Conservation (phyloP, 768 basidiomycete genomes). For the Leccinellum rugosiceps region DNA sequence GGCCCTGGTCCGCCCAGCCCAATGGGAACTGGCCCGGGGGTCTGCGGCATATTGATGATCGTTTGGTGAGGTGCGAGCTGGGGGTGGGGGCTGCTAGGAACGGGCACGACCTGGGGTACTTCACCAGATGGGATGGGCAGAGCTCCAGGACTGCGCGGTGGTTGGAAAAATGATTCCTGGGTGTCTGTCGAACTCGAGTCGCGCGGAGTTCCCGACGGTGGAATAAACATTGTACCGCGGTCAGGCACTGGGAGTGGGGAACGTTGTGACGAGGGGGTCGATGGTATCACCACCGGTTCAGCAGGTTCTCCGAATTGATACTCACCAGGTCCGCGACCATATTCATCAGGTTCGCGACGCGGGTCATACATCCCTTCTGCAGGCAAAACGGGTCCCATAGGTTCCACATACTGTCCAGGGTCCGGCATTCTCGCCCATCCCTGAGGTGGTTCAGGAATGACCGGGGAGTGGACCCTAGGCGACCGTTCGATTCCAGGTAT, state of each 20-base stretch:
- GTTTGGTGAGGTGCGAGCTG: conserved; percentile 1
- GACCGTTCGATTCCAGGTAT: conserved; percentile 15
- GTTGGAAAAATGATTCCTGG: conserved; percentile 20
- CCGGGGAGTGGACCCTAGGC: conserved; percentile 14
- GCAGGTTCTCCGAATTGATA: conserved; percentile 9
- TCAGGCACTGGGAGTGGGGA: conserved; percentile 21
- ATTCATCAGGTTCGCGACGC: background rate
- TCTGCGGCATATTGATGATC: background rate
- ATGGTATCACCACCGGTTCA: conserved; percentile 22
- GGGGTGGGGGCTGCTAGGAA: conserved; percentile 3
- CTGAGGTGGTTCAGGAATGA: conserved; percentile 23
- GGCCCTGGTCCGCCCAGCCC: background rate
- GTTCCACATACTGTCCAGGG: conserved; percentile 10
- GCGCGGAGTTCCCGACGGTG: conserved; percentile 2
- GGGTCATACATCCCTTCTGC: conserved; percentile 21
- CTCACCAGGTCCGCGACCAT: background rate
- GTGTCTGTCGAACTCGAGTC: conserved; percentile 24
- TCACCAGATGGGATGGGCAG: conserved; percentile 10
- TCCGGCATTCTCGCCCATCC: conserved; percentile 26
- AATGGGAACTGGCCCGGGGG: background rate
- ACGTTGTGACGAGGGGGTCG: conserved; percentile 15
- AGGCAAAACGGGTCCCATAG: conserved; percentile 35
- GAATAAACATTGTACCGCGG: conserved; percentile 12
- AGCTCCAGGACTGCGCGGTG: conserved; percentile 11
- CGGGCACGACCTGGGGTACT: conserved; percentile 18